Base-by-base conservation (phyloP, 768 basidiomycete genomes). In the Panellus pusillus region DNA sequence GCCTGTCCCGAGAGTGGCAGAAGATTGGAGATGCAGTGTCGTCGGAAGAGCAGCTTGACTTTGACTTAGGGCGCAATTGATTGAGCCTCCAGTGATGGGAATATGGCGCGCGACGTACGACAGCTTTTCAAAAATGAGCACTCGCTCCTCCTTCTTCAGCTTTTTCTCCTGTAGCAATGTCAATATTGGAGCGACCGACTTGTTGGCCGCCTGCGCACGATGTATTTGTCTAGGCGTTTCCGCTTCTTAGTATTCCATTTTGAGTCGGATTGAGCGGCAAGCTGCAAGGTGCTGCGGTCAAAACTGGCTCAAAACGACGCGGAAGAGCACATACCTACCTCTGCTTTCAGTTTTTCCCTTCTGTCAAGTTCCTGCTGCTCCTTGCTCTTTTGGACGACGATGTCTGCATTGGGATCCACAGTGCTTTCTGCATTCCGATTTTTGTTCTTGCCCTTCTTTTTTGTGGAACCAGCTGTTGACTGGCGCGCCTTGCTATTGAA, bases 161-260 rank as follows among this genome's bases (percentile, higher is more conserved):
- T 95, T 95, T 73, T 94, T 94, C 45, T 92, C 89, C 92, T 94
- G 57, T 44, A 52, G 38, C 27, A 48, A 57, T 11, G 55, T 55
- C 28, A 17, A 28, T 14, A 8, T 39, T 14, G 44, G 47, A 15
- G 12, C 35, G 38, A 37, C 11, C 4, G 40, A 39, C 12, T 27
- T 1, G 42, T 18, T 13, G 3, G 18, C 71, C 87, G 11, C 32
- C 9, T 35, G 32, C 32, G 63, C 51, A 92, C 93, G 63, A 98
- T 94, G 64, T 93, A 98, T 58, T 91, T 91, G 58, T 98, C 95
- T 5, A 98, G 72, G 47, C 91, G 75, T 68, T 89, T 94, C 73
- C 84, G 87, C 74, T 92, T 95, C 74, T 94, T 94, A 52, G 73
- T 81, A 40, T 81, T 88, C 77, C 91, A 85, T 65, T 87, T 89